phyloP scores from a whole-genome alignment of 2,329 filamentous ascomycete species.

The Exophiala sp. region DNA sequence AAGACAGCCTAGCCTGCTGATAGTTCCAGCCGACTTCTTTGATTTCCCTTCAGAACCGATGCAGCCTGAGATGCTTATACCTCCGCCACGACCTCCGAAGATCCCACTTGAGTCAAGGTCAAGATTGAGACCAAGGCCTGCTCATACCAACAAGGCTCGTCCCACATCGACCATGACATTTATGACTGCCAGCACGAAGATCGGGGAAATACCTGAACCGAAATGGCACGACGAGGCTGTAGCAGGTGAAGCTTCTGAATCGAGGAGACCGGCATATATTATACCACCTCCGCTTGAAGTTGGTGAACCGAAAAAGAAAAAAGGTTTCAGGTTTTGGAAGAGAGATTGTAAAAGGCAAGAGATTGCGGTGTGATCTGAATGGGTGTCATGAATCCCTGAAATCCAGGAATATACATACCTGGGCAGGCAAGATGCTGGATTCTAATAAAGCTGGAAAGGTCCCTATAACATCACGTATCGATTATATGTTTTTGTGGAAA shows the following conservation, averaged over 20 bases:
- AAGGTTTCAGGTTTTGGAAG: slow-evolving; percentile 27
- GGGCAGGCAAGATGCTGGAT: no score
- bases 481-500: no score
- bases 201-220: slow-evolving; percentile 49
- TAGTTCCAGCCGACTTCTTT: slow-evolving; percentile 24
- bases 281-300: slow-evolving; percentile 22
- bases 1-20: slow-evolving; percentile 22
- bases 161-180: slow-evolving; percentile 34
- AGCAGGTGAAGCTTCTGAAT: slow-evolving; percentile 6
- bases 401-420: not conserved
- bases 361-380: not conserved
- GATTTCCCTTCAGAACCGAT: not conserved
- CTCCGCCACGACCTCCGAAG: slow-evolving; percentile 15
- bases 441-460: no score
- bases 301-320: slow-evolving; percentile 18
- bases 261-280: slow-evolving; percentile 14
- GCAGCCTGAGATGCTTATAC: not conserved
- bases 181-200: slow-evolving; percentile 64
- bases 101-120: slow-evolving; percentile 15
- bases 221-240: slow-evolving; percentile 9
- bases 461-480: no score
- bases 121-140: not conserved
- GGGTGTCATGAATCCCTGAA: no score
- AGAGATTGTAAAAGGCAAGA: slow-evolving; percentile 15
- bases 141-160: slow-evolving; percentile 1